Evolutionary conservation across 305 asterid species (phyloP).

Genomic region (Ilex paraguariensis): DNA sequence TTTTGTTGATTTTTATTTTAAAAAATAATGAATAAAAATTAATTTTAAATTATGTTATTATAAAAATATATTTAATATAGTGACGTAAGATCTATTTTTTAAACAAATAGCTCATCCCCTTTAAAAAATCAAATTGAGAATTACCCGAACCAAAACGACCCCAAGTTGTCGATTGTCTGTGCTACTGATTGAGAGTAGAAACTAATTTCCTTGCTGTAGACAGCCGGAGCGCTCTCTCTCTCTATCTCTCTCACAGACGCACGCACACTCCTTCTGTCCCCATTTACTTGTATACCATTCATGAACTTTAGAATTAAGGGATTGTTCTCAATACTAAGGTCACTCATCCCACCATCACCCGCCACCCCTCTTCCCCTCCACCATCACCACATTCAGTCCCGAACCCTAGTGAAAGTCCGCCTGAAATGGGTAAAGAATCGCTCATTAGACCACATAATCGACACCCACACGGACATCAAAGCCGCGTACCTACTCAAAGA

Average conservation of each 20-base stretch:
- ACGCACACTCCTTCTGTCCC: background rate
- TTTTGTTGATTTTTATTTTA: too few species aligned
- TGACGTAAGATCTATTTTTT: too few species aligned
- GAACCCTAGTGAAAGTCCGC: slow-evolving; percentile 64
- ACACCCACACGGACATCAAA: slow-evolving; percentile 73
- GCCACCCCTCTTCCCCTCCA: background rate
- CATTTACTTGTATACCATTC: background rate
- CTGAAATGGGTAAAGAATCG: slow-evolving; percentile 93
- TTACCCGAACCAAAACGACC: too few species aligned
- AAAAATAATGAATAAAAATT: too few species aligned
- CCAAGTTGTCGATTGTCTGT: too few species aligned
- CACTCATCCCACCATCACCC: background rate
- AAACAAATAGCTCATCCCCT: too few species aligned
- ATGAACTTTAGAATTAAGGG: background rate
- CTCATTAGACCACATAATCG: slow-evolving; percentile 75
- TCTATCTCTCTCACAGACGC: background rate
- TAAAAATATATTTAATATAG: too few species aligned
- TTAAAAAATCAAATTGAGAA: too few species aligned
- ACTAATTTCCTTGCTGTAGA: too few species aligned
- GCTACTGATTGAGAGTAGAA: too few species aligned
- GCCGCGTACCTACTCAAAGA: slow-evolving; percentile 85
- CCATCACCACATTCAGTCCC: slow-evolving; percentile 16
- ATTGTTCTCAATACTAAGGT: background rate
- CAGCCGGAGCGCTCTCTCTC: background rate
- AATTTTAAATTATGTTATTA: too few species aligned